These are phyloP conservation scores for Aspergillus sp. DNA, from an alignment of 2,329 filamentous ascomycete species.

Conservation along the genomic window DNA sequence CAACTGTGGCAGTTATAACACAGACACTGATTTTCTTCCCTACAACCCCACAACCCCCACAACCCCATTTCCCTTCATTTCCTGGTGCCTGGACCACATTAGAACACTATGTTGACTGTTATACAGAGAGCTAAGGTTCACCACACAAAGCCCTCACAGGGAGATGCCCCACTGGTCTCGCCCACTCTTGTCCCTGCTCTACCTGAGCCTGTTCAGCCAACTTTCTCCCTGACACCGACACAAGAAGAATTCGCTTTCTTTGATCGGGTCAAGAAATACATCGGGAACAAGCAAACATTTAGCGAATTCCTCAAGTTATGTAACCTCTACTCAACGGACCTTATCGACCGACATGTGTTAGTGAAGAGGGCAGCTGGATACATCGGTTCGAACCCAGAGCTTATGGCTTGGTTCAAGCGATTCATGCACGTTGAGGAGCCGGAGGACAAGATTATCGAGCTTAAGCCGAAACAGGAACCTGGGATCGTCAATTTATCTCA, in stretches of 20 bases:
- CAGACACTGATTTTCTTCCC: neutral
- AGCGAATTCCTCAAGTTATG: constrained; percentile 96
- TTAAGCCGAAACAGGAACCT: constrained; percentile 68
- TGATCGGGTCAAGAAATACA: constrained; percentile 93
- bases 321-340: constrained; percentile 89
- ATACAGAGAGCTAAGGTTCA: constrained; percentile 72
- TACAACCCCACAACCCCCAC: no score
- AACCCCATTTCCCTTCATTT: neutral
- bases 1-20: neutral
- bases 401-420: constrained; percentile 83
- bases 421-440: constrained; percentile 75
- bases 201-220: constrained; percentile 81
- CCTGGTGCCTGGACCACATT: neutral
- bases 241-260: constrained; percentile 91
- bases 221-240: constrained; percentile 69
- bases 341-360: constrained; percentile 82
- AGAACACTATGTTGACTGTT: constrained; percentile 16
- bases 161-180: constrained; percentile 65
- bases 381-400: constrained; percentile 81
- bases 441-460: constrained; percentile 75
- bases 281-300: constrained; percentile 87
- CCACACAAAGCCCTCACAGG: constrained; percentile 62
- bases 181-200: constrained; percentile 85
- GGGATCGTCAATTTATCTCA: constrained; percentile 91
- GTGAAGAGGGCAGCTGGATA: constrained; percentile 81